Evolutionary conservation across 768 basidiomycete species (phyloP).

Genomic region (Scleroderma citrinum): DNA sequence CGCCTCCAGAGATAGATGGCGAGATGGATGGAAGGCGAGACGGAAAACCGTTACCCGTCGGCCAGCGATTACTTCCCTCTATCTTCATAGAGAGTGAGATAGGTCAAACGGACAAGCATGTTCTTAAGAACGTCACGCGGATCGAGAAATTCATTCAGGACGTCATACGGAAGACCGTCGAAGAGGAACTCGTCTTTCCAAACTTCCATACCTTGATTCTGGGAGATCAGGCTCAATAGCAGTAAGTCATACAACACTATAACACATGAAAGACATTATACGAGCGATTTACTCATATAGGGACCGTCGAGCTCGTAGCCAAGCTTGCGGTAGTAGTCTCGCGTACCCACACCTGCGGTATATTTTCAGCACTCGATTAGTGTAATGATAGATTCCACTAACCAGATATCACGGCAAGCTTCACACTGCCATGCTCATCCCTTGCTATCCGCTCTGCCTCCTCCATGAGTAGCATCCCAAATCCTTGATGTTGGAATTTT

Average conservation of each 20-base stretch:
- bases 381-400: constrained; percentile 19
- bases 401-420: constrained; percentile 97
- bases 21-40: constrained; percentile 41
- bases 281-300: constrained; percentile 89
- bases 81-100: constrained; percentile 96
- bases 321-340: constrained; percentile 93
- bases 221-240: constrained; percentile 30
- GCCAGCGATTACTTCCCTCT: constrained; percentile 76
- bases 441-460: constrained; percentile 97
- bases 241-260: constrained; percentile 1
- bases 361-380: constrained; percentile 1
- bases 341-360: constrained; percentile 78
- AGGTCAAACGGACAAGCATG: constrained; percentile 92
- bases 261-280: constrained; percentile 25
- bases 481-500: constrained; percentile 96
- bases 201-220: constrained; percentile 83
- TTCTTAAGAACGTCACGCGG: constrained; percentile 90
- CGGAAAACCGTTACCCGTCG: constrained; percentile 68
- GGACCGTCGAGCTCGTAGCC: constrained; percentile 95
- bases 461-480: constrained; percentile 97
- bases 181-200: constrained; percentile 94
- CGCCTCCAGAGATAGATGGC: constrained; percentile 61
- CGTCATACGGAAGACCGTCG: constrained; percentile 88
- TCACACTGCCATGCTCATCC: constrained; percentile 94
- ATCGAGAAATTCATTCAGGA: constrained; percentile 96